Conservation (phyloP, 2,329 filamentous ascomycete genomes). For the Aureobasidium melanogenum region DNA sequence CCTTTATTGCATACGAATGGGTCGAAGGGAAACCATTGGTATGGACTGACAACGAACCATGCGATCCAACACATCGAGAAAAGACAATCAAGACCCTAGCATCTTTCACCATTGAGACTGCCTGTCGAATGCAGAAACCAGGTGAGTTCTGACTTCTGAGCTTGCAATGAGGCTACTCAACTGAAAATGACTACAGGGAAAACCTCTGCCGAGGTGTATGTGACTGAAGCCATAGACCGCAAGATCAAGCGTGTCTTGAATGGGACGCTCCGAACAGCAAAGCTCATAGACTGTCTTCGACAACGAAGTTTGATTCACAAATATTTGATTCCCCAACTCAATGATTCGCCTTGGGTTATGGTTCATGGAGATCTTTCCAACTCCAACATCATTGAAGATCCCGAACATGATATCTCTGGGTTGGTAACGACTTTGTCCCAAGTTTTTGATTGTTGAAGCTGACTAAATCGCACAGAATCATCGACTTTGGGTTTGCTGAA, state of each 20-base stretch:
- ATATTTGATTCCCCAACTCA: not conserved
- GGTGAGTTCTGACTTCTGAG: not conserved
- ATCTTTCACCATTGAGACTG: not conserved
- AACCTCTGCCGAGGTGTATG: not conserved
- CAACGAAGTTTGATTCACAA: not conserved
- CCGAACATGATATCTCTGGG: not conserved
- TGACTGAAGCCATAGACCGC: not conserved
- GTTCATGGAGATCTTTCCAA: not conserved
- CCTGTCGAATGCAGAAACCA: not conserved
- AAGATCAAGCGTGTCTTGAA: constrained; percentile 1
- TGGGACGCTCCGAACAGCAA: not conserved
- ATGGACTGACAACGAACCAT: not conserved
- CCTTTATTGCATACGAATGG: not conserved
- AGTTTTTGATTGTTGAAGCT: not conserved
- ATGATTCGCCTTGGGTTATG: not conserved
- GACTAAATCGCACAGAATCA: not conserved
- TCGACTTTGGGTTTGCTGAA: not conserved
- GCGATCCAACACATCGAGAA: not conserved
- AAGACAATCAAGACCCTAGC: not conserved
- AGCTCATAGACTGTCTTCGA: not conserved
- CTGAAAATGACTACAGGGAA: not conserved
- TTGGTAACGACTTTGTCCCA: not conserved
- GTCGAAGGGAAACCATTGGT: not conserved
- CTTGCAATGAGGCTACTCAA: too few species aligned
- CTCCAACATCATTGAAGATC: not conserved